phyloP scores from a whole-genome alignment of 2,329 filamentous ascomycete genomes.

The Thielaviopsis cerberus region DNA sequence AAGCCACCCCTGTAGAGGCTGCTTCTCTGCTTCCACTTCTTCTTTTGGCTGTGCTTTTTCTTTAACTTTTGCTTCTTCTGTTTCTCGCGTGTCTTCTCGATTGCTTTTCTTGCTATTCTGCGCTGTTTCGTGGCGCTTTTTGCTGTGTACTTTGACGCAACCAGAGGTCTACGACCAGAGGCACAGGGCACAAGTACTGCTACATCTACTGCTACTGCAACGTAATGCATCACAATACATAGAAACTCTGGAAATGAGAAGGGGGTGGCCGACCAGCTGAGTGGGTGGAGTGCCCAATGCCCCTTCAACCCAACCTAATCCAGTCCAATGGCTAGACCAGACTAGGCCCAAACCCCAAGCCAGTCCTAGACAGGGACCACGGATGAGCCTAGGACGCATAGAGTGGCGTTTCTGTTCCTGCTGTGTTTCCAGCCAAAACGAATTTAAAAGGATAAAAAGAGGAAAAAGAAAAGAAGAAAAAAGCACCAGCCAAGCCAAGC shows the following conservation, averaged over 20 bases:
- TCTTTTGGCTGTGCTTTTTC: background rate
- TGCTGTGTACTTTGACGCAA: background rate
- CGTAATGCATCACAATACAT: background rate
- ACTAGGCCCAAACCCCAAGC: too few species aligned
- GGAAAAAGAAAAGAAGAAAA: background rate
- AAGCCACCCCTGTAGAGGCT: background rate
- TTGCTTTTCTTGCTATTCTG: background rate
- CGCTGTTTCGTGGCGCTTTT: background rate
- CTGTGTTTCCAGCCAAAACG: background rate
- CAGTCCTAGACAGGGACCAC: background rate
- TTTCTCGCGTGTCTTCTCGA: background rate
- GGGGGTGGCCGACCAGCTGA: too few species aligned
- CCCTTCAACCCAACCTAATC: too few species aligned
- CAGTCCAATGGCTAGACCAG: too few species aligned
- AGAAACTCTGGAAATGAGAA: background rate
- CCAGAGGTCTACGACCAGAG: background rate
- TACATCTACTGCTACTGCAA: background rate
- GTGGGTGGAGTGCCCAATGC: too few species aligned
- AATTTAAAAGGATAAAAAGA: background rate
- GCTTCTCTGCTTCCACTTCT: too few species aligned
- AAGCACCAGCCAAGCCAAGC: background rate
- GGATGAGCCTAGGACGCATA: background rate
- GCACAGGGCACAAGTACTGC: background rate
- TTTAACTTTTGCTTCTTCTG: background rate
- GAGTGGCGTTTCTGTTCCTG: background rate